A percentile compares a stretch with the other conserved stretches of the same genome.
Evolutionary conservation across 2,329 filamentous ascomycete species (phyloP).

Genomic region (Trichoderma afroharzianum): DNA sequence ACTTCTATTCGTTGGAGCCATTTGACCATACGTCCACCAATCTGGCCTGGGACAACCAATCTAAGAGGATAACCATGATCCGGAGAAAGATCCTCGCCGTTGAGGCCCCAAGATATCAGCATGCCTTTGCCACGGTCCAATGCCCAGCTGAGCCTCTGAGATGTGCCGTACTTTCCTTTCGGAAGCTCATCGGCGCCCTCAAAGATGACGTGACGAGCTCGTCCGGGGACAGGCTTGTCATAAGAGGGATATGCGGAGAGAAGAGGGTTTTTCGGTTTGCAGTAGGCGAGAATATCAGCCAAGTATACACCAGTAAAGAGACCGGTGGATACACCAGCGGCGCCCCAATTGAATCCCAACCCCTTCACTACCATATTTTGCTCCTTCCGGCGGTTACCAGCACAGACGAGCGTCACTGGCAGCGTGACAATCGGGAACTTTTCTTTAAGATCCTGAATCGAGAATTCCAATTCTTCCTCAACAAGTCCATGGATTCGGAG

Average conservation of each 20-base stretch:
- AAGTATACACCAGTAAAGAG: constrained; percentile 77
- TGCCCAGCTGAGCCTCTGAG: not conserved
- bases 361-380: constrained; percentile 88
- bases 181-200: constrained; percentile 85
- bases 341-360: constrained; percentile 92
- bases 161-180: constrained; percentile 65
- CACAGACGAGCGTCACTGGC: constrained; percentile 85
- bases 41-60: constrained; percentile 83
- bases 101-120: constrained; percentile 88
- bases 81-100: constrained; percentile 72
- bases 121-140: constrained; percentile 78
- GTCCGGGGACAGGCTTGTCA: constrained; percentile 31
- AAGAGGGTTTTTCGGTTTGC: constrained; percentile 57
- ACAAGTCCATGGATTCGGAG: constrained; percentile 83
- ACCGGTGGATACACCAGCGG: constrained; percentile 81
- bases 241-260: not conserved
- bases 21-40: constrained; percentile 88
- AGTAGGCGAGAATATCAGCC: constrained; percentile 65
- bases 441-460: constrained; percentile 65
- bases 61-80: constrained; percentile 85
- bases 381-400: constrained; percentile 87
- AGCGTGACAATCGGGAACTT: constrained; percentile 80
- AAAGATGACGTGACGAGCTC: constrained; percentile 82
- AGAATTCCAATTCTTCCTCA: constrained; percentile 69
- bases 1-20: constrained; percentile 82